Conservation (phyloP, 1,284 basidiomycete species). For the Cutaneotrichosporon sp. region DNA sequence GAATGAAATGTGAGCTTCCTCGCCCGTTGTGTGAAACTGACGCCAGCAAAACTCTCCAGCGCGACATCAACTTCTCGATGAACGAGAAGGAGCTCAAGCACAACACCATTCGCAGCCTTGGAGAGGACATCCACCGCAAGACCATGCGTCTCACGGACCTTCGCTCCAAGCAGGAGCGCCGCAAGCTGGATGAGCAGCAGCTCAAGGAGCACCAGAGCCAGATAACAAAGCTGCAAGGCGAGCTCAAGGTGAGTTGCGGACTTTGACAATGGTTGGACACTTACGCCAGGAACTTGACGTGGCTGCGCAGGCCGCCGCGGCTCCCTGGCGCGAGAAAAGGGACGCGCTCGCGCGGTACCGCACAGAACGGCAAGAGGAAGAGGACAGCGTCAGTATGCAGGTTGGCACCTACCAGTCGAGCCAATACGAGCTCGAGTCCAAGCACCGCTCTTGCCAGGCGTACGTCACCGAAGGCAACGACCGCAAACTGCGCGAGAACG, state of each 20-base stretch:
- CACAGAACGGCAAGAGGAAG: conserved; percentile 35
- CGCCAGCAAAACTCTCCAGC: conserved; percentile 68
- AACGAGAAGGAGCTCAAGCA: conserved; percentile 69
- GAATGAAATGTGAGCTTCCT: conserved; percentile 64
- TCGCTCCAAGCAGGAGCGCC: conserved; percentile 65
- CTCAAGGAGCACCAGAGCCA: conserved; percentile 67
- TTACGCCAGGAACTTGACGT: conserved; percentile 40
- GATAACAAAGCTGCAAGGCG: conserved; percentile 48
- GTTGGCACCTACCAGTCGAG: conserved; percentile 40
- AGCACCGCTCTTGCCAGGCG: conserved; percentile 43
- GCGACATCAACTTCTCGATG: conserved; percentile 64
- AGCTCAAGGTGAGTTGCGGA: conserved; percentile 43
- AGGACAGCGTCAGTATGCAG: conserved; percentile 38
- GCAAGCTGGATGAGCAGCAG: conserved; percentile 63
- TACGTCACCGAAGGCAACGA: conserved; percentile 72
- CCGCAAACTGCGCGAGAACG: conserved; percentile 65
- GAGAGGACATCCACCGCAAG: conserved; percentile 60
- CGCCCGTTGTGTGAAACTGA: background rate
- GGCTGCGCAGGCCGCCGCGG: conserved; percentile 38
- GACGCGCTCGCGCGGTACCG: conserved; percentile 39
- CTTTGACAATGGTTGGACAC: background rate
- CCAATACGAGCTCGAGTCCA: conserved; percentile 40
- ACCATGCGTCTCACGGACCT: conserved; percentile 67
- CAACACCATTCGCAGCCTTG: conserved; percentile 58
- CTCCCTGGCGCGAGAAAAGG: conserved; percentile 50